Percentiles rank a stretch among this genome's conserved stretches.
Evolutionary conservation across 2,329 filamentous ascomycete species (phyloP).

Genomic region (Fusarium pseudograminearum): DNA sequence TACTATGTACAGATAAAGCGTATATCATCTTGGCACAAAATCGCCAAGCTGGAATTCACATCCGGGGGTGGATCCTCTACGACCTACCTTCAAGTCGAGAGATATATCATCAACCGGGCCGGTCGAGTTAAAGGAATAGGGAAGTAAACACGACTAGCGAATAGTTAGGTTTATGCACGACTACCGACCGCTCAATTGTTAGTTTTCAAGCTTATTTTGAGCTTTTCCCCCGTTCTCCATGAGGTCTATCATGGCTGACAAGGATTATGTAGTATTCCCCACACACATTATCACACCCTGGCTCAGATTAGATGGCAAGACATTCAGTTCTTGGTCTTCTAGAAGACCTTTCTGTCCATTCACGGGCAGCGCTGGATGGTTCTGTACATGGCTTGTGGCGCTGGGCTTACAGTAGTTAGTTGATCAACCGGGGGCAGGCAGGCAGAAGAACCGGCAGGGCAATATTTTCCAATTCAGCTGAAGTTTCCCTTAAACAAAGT

Average conservation of each 20-base stretch:
- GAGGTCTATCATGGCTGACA: constrained; percentile 20
- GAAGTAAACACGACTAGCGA: constrained; percentile 14
- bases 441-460: constrained; percentile 11
- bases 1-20: constrained; percentile 1
- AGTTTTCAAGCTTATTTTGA: constrained; percentile 34
- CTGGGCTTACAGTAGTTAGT: constrained; percentile 22
- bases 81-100: constrained; percentile 4
- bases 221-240: not conserved
- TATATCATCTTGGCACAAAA: constrained; percentile 26
- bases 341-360: constrained; percentile 31
- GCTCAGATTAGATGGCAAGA: constrained; percentile 2
- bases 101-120: constrained; percentile 35
- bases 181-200: constrained; percentile 14
- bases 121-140: constrained; percentile 31
- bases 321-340: constrained; percentile 24
- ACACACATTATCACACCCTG: constrained; percentile 15
- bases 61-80: constrained; percentile 26
- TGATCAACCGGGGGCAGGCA: constrained; percentile 8
- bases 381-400: constrained; percentile 28
- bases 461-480: constrained; percentile 5
- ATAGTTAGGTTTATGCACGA: constrained; percentile 8
- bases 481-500: not conserved
- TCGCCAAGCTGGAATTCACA: constrained; percentile 31
- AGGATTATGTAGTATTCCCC: constrained; percentile 25
- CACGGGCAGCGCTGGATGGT: constrained; percentile 2